Percentiles rank a stretch among this genome's conserved stretches.
These are phyloP conservation scores for Crepidotus variabilis DNA, from an alignment of 768 basidiomycete species.

Conservation along the genomic window DNA sequence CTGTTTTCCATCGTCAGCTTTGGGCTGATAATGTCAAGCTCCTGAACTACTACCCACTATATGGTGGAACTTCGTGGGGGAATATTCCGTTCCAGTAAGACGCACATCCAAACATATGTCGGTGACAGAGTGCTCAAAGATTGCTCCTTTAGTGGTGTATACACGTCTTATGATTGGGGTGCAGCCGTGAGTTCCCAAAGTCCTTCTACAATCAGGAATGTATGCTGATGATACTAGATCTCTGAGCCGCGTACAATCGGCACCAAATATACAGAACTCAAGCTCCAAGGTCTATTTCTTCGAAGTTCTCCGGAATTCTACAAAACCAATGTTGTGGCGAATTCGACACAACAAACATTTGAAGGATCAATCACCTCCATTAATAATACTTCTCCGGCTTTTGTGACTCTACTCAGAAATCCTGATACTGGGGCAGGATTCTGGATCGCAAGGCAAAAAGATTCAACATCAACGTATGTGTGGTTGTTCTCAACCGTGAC, in stretches of 20 bases:
- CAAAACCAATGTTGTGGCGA: not conserved
- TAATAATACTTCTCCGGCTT: conserved; percentile 35
- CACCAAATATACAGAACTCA: no score
- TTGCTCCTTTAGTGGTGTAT: not conserved
- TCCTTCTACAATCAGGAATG: no score
- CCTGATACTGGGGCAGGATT: conserved; percentile 60
- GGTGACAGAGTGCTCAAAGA: not conserved
- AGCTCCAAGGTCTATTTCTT: no score
- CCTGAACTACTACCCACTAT: conserved; percentile 62
- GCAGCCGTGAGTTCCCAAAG: no score
- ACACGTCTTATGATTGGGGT: no score
- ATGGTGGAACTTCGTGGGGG: not conserved
- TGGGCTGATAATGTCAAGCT: conserved; percentile 83
- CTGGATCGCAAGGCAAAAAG: conserved; percentile 60
- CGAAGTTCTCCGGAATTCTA: no score
- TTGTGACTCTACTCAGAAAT: conserved; percentile 60
- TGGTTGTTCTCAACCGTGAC: no score
- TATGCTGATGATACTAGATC: no score
- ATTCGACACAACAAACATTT: not conserved
- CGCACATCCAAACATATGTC: not conserved
- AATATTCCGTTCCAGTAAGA: not conserved
- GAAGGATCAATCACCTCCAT: not conserved
- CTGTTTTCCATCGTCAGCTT: conserved; percentile 47
- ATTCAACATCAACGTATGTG: conserved; percentile 63
- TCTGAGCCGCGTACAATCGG: no score